A percentile compares a stretch with the other conserved stretches of the same genome.
Conservation (phyloP, 306 rosid genomes). For the Betula pendula region DNA sequence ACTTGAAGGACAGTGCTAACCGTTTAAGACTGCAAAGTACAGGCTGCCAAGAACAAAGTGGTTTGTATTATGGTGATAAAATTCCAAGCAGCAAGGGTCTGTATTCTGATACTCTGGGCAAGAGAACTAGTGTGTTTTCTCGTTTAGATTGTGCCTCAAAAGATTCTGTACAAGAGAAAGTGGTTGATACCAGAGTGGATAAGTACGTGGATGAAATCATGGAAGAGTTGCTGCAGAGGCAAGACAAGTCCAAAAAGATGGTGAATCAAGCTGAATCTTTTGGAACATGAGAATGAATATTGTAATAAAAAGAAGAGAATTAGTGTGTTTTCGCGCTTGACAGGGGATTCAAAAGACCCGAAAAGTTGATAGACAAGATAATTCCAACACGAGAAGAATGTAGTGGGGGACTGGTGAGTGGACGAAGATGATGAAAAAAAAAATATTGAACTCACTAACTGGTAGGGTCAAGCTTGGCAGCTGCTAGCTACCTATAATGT, state of each 20-base stretch:
- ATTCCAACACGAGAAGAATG: constrained; percentile 2
- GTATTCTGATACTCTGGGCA: constrained; percentile 27
- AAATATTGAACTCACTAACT: not conserved
- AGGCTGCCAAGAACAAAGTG: constrained; percentile 8
- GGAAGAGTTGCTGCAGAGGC: not conserved
- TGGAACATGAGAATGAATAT: constrained; percentile 14
- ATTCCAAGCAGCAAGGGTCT: constrained; percentile 12
- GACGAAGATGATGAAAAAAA: constrained; percentile 12
- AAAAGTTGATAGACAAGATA: constrained; percentile 14
- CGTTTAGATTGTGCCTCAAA: constrained; percentile 34
- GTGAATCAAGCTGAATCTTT: not conserved
- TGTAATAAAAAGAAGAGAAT: constrained; percentile 6
- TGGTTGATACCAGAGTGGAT: constrained; percentile 5
- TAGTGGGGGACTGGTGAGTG: constrained; percentile 9
- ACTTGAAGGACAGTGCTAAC: not conserved
- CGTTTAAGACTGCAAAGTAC: not conserved
- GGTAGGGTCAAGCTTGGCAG: no score
- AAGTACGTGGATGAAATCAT: constrained; percentile 3
- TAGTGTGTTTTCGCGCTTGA: constrained; percentile 38
- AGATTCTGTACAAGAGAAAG: constrained; percentile 6
- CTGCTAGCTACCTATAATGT: no score
- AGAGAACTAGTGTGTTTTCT: constrained; percentile 41
- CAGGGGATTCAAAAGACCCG: not conserved
- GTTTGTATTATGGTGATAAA: not conserved
- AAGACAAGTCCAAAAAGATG: not conserved